Evolutionary conservation across 1,284 basidiomycete species (phyloP).

Genomic region (Cutaneotrichosporon sp.): DNA sequence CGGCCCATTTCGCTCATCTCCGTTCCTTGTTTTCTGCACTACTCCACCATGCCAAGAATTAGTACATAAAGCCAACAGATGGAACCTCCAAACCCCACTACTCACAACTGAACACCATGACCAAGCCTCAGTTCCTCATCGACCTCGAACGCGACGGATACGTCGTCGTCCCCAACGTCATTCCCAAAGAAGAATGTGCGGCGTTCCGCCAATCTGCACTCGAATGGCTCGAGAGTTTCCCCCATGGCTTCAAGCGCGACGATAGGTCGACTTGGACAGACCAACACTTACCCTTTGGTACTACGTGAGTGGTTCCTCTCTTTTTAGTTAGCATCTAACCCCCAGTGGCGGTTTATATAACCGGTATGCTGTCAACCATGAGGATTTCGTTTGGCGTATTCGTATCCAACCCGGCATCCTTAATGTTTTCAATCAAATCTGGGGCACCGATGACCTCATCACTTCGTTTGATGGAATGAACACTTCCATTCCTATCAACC

Average conservation of each 20-base stretch:
- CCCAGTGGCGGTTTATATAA: slow-evolving; percentile 36
- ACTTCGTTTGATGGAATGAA: slow-evolving; percentile 42
- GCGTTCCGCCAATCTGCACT: slow-evolving; percentile 27
- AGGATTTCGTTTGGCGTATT: slow-evolving; percentile 48
- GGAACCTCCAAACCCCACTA: too few relatives aligned
- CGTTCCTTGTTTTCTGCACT: too few relatives aligned
- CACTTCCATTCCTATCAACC: slow-evolving; percentile 26
- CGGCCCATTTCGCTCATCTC: too few relatives aligned
- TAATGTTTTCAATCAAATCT: slow-evolving; percentile 42
- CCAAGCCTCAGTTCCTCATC: slow-evolving; percentile 24
- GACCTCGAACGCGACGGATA: slow-evolving; percentile 33
- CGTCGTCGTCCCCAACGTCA: slow-evolving; percentile 29
- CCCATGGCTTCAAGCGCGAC: slow-evolving; percentile 43
- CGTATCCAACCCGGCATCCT: slow-evolving; percentile 36
- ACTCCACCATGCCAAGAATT: too few relatives aligned
- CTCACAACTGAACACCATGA: slow-evolving; percentile 20
- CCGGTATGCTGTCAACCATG: slow-evolving; percentile 40
- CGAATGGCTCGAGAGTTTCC: slow-evolving; percentile 33
- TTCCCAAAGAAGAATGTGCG: slow-evolving; percentile 20
- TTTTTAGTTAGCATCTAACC: not conserved
- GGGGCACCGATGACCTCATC: slow-evolving; percentile 48
- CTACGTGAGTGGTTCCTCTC: slow-evolving; percentile 29
- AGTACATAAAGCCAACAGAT: too few relatives aligned
- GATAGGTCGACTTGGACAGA: slow-evolving; percentile 40
- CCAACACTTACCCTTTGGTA: slow-evolving; percentile 39